phyloP scores from a whole-genome alignment of 805 yeast genomes.

The Torulaspora maleeae region DNA sequence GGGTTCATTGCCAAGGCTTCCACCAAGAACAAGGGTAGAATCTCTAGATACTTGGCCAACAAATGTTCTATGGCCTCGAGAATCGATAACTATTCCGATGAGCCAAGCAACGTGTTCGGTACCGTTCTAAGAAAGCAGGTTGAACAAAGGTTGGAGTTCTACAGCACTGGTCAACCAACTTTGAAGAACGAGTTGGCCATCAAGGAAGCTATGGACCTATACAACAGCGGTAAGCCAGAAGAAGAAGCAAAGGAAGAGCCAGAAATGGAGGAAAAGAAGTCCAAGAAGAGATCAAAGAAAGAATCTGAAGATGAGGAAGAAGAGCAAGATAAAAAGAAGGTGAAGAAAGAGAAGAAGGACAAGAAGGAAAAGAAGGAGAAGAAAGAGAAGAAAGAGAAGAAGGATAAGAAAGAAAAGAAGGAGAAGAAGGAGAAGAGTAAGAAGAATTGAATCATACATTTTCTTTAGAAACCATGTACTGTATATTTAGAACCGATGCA shows the following conservation, averaged over 20 bases:
- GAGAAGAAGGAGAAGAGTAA: conserved; percentile 34
- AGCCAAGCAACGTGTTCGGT: conserved; percentile 88
- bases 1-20: conserved; percentile 91
- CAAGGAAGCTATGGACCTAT: conserved; percentile 78
- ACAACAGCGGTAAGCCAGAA: conserved; percentile 45
- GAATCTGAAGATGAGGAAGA: conserved; percentile 48
- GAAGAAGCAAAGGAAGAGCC: conserved; percentile 34
- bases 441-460: conserved; percentile 12
- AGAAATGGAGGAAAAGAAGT: conserved; percentile 36
- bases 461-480: conserved; percentile 22
- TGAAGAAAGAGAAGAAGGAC: conserved; percentile 48
- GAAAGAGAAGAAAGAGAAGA: conserved; percentile 40
- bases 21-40: conserved; percentile 97
- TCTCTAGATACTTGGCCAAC: conserved; percentile 96
- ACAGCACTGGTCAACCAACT: conserved; percentile 94
- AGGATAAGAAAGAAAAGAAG: conserved; percentile 17
- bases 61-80: conserved; percentile 98
- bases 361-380: conserved; percentile 45
- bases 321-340: conserved; percentile 46
- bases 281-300: conserved; percentile 46
- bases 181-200: conserved; percentile 94
- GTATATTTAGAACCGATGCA: conserved; percentile 26
- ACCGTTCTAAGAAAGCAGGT: conserved; percentile 90
- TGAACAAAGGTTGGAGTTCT: conserved; percentile 93
- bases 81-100: conserved; percentile 95